Evolutionary conservation across 108 stramenopile genomes (phyloP).

Genomic region (Cyclotella sp.): DNA sequence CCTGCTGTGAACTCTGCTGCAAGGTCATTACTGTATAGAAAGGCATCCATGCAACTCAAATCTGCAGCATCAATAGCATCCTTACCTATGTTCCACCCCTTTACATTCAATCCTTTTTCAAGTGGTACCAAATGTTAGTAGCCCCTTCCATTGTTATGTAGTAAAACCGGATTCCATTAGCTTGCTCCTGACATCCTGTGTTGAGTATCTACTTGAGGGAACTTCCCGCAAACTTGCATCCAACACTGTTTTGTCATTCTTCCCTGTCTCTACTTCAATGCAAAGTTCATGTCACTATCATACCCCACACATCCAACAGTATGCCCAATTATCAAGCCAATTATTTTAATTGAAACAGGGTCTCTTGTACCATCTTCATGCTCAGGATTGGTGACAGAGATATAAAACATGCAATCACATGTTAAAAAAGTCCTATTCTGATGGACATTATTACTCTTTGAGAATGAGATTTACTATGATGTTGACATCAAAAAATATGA

Average conservation of each 20-base stretch:
- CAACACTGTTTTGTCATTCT: background rate
- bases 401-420: background rate
- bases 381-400: background rate
- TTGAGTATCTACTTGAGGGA: no score
- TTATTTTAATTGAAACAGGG: no score
- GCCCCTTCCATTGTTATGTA: constrained; percentile 1
- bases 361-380: no score
- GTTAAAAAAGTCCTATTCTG: background rate
- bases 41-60: background rate
- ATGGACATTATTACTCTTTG: no score
- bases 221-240: no score
- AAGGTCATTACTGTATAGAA: constrained; percentile 1
- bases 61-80: no score
- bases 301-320: background rate
- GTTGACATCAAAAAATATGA: no score
- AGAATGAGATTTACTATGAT: no score
- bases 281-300: background rate
- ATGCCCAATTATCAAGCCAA: background rate
- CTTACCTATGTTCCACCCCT: background rate
- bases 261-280: background rate
- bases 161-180: background rate
- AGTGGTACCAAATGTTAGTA: constrained; percentile 5
- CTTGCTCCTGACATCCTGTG: background rate
- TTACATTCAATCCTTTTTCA: constrained; percentile 15
- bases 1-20: background rate